Evolutionary conservation across 2,329 filamentous ascomycete species (phyloP).

Genomic region (Pseudogymnoascus sp.): DNA sequence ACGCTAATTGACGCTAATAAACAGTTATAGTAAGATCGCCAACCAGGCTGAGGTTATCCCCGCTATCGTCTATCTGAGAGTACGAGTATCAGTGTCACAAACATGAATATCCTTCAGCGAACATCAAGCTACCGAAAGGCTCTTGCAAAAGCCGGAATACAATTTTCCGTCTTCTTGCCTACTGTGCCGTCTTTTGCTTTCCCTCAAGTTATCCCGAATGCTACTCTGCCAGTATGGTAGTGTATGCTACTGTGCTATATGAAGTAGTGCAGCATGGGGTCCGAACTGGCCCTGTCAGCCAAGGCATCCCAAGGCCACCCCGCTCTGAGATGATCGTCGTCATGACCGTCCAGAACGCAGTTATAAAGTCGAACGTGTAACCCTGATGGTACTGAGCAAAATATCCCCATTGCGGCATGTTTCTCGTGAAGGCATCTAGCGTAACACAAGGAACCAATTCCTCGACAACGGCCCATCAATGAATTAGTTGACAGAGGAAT

Average conservation of each 20-base stretch:
- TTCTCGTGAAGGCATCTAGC: not conserved
- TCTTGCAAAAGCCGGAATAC: not conserved
- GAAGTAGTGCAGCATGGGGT: not conserved
- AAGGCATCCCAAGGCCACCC: not conserved
- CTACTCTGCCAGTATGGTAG: not conserved
- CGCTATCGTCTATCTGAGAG: not conserved
- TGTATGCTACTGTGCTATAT: not conserved
- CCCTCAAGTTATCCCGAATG: not conserved
- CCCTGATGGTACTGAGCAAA: not conserved
- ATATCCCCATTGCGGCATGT: not conserved
- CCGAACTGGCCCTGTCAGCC: not conserved
- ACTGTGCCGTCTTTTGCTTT: not conserved
- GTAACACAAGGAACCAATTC: not conserved
- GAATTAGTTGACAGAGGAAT: not conserved
- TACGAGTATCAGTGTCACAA: not conserved
- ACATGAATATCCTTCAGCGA: not conserved
- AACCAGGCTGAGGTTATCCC: not conserved
- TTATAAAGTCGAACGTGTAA: conserved; percentile 3
- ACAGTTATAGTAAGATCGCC: not conserved
- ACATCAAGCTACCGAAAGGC: not conserved
- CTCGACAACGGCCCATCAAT: not conserved
- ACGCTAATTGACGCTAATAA: not conserved
- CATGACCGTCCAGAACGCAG: not conserved
- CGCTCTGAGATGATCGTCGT: not conserved
- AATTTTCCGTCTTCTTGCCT: not conserved